These are phyloP conservation scores for Neocallimastix lanati DNA, from an alignment of 192 early-diverging fungal genomes.

Conservation along the genomic window DNA sequence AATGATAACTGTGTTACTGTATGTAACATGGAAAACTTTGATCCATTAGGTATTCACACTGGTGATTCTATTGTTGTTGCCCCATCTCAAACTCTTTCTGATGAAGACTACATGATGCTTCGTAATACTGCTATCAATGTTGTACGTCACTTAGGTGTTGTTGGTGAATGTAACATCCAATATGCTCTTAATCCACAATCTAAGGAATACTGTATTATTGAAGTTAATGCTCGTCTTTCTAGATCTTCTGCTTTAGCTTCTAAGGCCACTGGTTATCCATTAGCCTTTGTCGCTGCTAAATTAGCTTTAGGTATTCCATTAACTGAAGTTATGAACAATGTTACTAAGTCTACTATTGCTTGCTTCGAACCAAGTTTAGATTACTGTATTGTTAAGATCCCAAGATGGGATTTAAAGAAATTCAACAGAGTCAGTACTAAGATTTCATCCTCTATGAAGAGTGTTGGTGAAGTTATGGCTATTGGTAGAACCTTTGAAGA, in stretches of 20 bases:
- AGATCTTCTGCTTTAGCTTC: conserved; percentile 84
- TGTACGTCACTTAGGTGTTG: conserved; percentile 88
- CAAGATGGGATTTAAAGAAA: conserved; percentile 76
- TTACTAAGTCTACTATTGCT: conserved; percentile 87
- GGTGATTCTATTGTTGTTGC: conserved; percentile 98
- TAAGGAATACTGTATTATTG: conserved; percentile 94
- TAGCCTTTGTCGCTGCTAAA: conserved; percentile 97
- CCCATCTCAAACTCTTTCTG: conserved; percentile 86
- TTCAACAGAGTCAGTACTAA: conserved; percentile 82
- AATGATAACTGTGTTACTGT: conserved; percentile 96
- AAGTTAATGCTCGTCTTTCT: conserved; percentile 92
- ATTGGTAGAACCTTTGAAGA: conserved; percentile 95
- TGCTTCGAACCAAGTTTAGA: conserved; percentile 96
- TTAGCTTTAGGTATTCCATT: conserved; percentile 82
- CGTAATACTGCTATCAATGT: conserved; percentile 89
- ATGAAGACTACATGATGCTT: conserved; percentile 98
- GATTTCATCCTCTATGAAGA: conserved; percentile 87
- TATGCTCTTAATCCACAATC: conserved; percentile 88
- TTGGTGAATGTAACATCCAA: conserved; percentile 99
- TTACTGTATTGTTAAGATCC: conserved; percentile 50
- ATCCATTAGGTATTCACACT: conserved; percentile 97
- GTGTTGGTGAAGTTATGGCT: conserved; percentile 95
- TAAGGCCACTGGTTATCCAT: conserved; percentile 95
- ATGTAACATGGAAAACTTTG: conserved; percentile 99
- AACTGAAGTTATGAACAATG: conserved; percentile 81